phyloP scores from a whole-genome alignment of 345 rosid species.

The Limnanthes douglasii region DNA sequence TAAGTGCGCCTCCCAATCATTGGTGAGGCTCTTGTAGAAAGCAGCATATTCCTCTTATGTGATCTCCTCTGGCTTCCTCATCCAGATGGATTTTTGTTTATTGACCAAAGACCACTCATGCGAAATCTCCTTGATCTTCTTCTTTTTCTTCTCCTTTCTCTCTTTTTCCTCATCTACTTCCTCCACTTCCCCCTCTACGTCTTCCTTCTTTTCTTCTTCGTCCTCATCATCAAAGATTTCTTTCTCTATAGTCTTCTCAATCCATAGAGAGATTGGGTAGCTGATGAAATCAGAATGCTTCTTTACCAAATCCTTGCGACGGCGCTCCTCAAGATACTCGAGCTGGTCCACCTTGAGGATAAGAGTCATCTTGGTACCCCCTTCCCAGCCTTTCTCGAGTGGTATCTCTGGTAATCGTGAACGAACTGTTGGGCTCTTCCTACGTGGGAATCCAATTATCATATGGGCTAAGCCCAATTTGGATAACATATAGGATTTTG shows the following conservation, averaged over 20 bases:
- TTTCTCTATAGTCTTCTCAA: constrained; percentile 35
- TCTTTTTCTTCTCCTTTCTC: constrained; percentile 24
- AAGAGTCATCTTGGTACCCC: constrained; percentile 37
- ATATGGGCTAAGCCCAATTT: too few species aligned
- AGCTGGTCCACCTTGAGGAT: constrained; percentile 40
- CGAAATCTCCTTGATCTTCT: constrained; percentile 38
- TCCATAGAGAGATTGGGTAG: constrained; percentile 38
- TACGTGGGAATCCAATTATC: too few species aligned
- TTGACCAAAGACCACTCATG: constrained; percentile 39
- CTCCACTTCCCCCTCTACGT: constrained; percentile 33
- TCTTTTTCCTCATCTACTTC: constrained; percentile 37
- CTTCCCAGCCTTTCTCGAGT: constrained; percentile 37
- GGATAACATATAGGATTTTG: too few species aligned
- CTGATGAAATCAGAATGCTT: constrained; percentile 50
- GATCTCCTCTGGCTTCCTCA: constrained; percentile 33
- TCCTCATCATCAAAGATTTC: constrained; percentile 42
- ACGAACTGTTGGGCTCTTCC: too few species aligned
- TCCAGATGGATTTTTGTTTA: constrained; percentile 43
- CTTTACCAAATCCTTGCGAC: constrained; percentile 38
- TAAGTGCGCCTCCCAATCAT: constrained; percentile 44
- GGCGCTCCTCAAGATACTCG: constrained; percentile 41
- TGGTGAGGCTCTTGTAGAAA: constrained; percentile 43
- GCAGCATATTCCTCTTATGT: constrained; percentile 36
- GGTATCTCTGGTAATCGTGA: constrained; percentile 27
- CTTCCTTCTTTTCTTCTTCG: constrained; percentile 31